Evolutionary conservation across 202 grass and related monocot species (phyloP).

Genomic region (Zizania palustris): DNA sequence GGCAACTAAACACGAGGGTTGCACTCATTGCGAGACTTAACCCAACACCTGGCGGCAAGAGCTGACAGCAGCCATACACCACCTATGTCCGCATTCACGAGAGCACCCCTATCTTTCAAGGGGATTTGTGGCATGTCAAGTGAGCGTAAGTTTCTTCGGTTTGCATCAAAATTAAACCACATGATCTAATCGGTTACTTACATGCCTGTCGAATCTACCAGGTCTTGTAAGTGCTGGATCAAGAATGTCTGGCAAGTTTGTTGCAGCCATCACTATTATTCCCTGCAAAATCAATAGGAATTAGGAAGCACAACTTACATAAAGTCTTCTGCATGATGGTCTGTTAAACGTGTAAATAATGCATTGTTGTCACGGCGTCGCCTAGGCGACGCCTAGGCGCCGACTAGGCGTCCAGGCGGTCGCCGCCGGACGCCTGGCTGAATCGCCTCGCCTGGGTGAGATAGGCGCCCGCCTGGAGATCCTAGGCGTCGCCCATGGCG

Average conservation of each 20-base stretch:
- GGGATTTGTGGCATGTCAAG: neutral
- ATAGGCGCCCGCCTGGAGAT: too few species aligned
- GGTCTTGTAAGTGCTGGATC: conserved; percentile 98
- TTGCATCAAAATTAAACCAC: neutral
- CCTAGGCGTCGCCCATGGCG: too few species aligned
- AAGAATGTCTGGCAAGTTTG: conserved; percentile 97
- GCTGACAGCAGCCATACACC: neutral
- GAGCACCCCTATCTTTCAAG: neutral
- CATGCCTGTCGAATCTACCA: conserved; percentile 99
- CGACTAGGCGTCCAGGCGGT: too few species aligned
- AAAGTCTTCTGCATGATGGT: conserved; percentile 8
- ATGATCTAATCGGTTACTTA: conserved; percentile 57
- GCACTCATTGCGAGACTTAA: too few species aligned
- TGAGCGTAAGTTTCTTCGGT: neutral
- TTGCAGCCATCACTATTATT: conserved; percentile 99
- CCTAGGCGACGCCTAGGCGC: too few species aligned
- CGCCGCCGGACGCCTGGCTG: too few species aligned
- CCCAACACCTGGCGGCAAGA: too few species aligned
- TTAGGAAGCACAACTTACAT: conserved; percentile 33
- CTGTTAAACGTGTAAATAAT: conserved; percentile 12
- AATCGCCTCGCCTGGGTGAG: too few species aligned
- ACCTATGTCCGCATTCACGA: neutral
- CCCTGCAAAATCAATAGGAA: conserved; percentile 56
- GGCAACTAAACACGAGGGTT: neutral
- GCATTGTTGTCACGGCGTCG: too few species aligned